These are phyloP conservation scores for Fusarium buharicum DNA, from an alignment of 2,329 filamentous ascomycete genomes.

Conservation along the genomic window DNA sequence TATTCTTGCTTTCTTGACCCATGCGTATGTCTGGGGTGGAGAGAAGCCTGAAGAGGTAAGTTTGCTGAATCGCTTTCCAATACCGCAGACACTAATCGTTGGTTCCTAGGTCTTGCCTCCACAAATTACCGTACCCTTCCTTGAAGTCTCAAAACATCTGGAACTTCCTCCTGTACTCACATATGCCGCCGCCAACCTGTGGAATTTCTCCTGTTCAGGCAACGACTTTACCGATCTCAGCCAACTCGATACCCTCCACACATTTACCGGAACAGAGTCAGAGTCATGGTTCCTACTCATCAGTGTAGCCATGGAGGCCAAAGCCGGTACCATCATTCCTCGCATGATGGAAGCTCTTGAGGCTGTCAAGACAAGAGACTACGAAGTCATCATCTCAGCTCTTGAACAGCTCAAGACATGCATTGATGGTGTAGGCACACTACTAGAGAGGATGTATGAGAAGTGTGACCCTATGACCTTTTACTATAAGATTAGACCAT, in stretches of 20 bases:
- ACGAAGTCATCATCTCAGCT: conserved; percentile 67
- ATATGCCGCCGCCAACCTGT: conserved; percentile 86
- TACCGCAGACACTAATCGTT: conserved; percentile 24
- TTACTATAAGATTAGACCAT: conserved; percentile 88
- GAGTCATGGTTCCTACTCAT: conserved; percentile 96
- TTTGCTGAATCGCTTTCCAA: rapidly evolving
- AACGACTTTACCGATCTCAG: conserved; percentile 71
- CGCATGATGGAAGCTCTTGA: conserved; percentile 81
- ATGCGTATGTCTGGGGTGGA: conserved; percentile 92
- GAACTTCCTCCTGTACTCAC: conserved; percentile 90
- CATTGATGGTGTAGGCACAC: conserved; percentile 72
- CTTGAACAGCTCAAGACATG: conserved; percentile 73
- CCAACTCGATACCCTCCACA: conserved; percentile 76
- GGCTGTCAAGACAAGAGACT: conserved; percentile 71
- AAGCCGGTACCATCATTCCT: conserved; percentile 78
- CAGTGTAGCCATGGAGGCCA: conserved; percentile 89
- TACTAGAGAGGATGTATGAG: conserved; percentile 89
- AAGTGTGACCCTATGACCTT: conserved; percentile 87
- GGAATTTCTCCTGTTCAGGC: conserved; percentile 79
- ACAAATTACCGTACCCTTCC: conserved; percentile 79
- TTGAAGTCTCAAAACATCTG: conserved; percentile 75
- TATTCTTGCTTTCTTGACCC: conserved; percentile 80
- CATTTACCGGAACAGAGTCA: conserved; percentile 87
- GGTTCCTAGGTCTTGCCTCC: conserved; percentile 71
- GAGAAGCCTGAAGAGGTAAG: conserved; percentile 76